These are phyloP conservation scores for Metschnikowia dekortorum DNA, from an alignment of 805 yeast species.

Conservation along the genomic window DNA sequence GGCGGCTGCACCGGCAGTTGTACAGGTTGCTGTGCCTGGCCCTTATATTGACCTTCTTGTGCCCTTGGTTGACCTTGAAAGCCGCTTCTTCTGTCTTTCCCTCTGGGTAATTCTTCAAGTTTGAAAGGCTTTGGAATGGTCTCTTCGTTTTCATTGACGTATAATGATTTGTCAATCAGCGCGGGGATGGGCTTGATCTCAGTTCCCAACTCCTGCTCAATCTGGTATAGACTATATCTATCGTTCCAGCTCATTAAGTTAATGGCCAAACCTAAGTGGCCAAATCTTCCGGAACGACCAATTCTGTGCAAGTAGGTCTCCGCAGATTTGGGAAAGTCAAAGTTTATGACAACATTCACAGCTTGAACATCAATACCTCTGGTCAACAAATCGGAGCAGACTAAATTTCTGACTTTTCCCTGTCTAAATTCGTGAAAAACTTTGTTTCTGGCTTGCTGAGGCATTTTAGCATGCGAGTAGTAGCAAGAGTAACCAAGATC, in stretches of 20 bases:
- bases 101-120: conserved; percentile 54
- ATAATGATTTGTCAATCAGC: conserved; percentile 81
- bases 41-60: conserved; percentile 3
- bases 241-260: conserved; percentile 96
- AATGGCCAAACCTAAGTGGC: conserved; percentile 96
- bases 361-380: conserved; percentile 99
- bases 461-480: conserved; percentile 96
- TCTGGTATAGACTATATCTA: conserved; percentile 85
- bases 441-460: conserved; percentile 93
- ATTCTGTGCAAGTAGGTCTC: conserved; percentile 97
- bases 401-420: conserved; percentile 95
- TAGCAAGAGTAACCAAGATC: conserved; percentile 95
- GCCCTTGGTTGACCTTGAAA: conserved; percentile 41
- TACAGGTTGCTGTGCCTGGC: not conserved
- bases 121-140: conserved; percentile 88
- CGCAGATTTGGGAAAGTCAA: conserved; percentile 97
- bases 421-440: conserved; percentile 98
- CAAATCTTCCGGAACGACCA: conserved; percentile 98
- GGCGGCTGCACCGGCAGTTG: not conserved
- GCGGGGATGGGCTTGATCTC: conserved; percentile 96
- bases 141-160: conserved; percentile 75
- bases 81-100: conserved; percentile 25
- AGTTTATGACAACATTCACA: conserved; percentile 94
- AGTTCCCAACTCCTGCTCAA: conserved; percentile 95
- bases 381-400: conserved; percentile 94